Base-by-base conservation (phyloP, 768 basidiomycete species). In the Trametes meyenii region DNA sequence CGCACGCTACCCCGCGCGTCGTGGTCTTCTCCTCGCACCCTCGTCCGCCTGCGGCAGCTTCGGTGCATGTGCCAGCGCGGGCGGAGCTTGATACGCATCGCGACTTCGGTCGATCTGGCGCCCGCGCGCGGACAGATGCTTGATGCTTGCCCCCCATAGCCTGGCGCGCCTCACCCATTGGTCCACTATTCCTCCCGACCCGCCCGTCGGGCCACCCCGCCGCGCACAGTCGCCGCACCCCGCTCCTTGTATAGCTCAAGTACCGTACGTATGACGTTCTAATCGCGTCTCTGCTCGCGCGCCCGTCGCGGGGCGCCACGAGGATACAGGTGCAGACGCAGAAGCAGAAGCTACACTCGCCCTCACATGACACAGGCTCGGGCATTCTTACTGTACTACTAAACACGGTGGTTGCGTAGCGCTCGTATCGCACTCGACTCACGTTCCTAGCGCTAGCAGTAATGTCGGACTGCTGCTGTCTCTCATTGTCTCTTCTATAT, bases 1-100 rank as follows among this genome's bases (percentile, higher is more conserved):
- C 50, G 5, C 33, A 19, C 7, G 17, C 33, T 13, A 5, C 14
- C 17, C 2, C 50, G 17, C 17, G 35, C 16, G 33, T 21, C 8
- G 13, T 36, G 17, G n/a, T 2, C 16, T 17, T 17, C 48, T 49
- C 14, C 36, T 51, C 50, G 50, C 19, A 48, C 11, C 23, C 16
- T 11, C 19, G 46, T 11, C 13, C 23, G 10, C 10, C 12, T 16
- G 23, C 46, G 24, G 46, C 35, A 24, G 39, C 39, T 53, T 53
- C 40, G 52, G 38, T 21, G 52, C 53, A 55, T 55, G 51, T 53
- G 51, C 39, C 38, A 33, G 29, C 21, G 24, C 48, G 48, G 29
- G 48, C 35, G 38, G 24, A 40, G 51, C 38, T 26, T 53, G 21
- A 38, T 42, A 45, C 16, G n/a, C 21, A 45, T 17, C 17, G 44